phyloP scores from a whole-genome alignment of 768 basidiomycete genomes.

The Saitozyma podzolica region DNA sequence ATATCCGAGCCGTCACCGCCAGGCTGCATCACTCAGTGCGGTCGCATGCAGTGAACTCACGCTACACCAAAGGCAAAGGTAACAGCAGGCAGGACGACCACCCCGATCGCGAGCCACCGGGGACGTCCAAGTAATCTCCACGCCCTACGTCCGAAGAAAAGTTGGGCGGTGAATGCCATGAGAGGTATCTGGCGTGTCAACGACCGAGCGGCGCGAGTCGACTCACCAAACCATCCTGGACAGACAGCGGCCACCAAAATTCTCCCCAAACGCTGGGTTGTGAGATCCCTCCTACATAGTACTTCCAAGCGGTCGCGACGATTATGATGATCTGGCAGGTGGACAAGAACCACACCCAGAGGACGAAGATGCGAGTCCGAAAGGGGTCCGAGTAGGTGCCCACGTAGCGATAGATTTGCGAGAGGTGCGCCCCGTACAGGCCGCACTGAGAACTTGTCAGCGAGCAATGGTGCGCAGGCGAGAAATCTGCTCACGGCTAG shows the following conservation, averaged over 20 bases:
- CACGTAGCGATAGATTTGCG: slow-evolving; percentile 39
- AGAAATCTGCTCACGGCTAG: slow-evolving; percentile 18
- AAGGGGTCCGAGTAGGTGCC: slow-evolving; percentile 11
- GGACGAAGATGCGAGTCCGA: slow-evolving; percentile 19
- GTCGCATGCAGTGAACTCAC: slow-evolving; percentile 26
- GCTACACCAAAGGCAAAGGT: slow-evolving; percentile 33
- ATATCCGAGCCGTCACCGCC: slow-evolving; percentile 40
- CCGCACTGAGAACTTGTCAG: slow-evolving; percentile 10
- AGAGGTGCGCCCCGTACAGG: slow-evolving; percentile 37
- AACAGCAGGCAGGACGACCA: slow-evolving; percentile 24
- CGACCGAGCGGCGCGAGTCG: background rate
- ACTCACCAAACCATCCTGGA: slow-evolving; percentile 47
- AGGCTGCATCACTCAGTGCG: slow-evolving; percentile 21
- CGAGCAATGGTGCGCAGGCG: background rate
- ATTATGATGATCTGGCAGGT: slow-evolving; percentile 43
- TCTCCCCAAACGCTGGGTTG: slow-evolving; percentile 36
- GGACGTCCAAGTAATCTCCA: slow-evolving; percentile 32
- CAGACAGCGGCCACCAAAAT: slow-evolving; percentile 43
- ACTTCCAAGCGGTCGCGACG: slow-evolving; percentile 28
- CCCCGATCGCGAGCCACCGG: slow-evolving; percentile 31
- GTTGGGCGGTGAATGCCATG: slow-evolving; percentile 42
- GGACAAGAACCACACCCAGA: slow-evolving; percentile 34
- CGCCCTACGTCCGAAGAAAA: slow-evolving; percentile 43
- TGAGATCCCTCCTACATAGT: slow-evolving; percentile 35
- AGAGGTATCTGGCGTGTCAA: slow-evolving; percentile 30